Base-by-base conservation (phyloP, 2,329 filamentous ascomycete species). In the Gyromitra esculenta region DNA sequence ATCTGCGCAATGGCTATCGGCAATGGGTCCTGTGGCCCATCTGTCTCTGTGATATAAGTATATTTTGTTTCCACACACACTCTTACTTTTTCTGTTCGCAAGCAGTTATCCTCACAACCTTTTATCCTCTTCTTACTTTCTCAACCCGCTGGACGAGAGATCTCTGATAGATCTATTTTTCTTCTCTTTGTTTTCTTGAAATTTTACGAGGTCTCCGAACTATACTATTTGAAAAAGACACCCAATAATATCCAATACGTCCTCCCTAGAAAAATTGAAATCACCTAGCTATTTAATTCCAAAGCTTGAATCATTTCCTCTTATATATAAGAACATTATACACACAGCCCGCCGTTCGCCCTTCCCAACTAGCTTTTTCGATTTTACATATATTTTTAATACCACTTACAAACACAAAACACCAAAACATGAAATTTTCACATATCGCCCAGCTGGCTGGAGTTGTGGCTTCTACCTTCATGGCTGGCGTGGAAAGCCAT, bases 141-240 rank as follows among this genome's bases (percentile, higher is more conserved):
- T 64, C n/a, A 74, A 25, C 35, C 54, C 56, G 54, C 70, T 73
- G 54, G 50, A 41, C 73, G 68, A 69, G 62, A 62, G 66, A 31
- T 70, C 72, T 77, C 71, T 76, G 72, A 73, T 64, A 73, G 73
- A 68, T 71, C 52, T n/a, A 65, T 76, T 39, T 72, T 62, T 71
- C 69, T 57, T 67, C 35, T 75, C 73, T 43, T 62, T 50, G 25
- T 66, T 56, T 77, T 62, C 45, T 62, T 63, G 45, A 52, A 18
- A 31, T 0, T 31, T 69, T 45, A 77, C 48, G 43, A 62, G 52
- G 21, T 4, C 50, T 66, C 54, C 18, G 5, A 48, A 6, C 39
- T 63, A 15, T 63, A 15, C 18, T n/a, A 50, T 60, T 67, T 75
- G 43, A 63, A 73, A 18, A 18, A 11, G 13, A 39, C 18, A 6